A percentile compares a stretch with the other conserved stretches of the same genome.
These are phyloP conservation scores for Elongisporangium undulatum DNA, from an alignment of 352 stramenopile genomes.

Conservation along the genomic window DNA sequence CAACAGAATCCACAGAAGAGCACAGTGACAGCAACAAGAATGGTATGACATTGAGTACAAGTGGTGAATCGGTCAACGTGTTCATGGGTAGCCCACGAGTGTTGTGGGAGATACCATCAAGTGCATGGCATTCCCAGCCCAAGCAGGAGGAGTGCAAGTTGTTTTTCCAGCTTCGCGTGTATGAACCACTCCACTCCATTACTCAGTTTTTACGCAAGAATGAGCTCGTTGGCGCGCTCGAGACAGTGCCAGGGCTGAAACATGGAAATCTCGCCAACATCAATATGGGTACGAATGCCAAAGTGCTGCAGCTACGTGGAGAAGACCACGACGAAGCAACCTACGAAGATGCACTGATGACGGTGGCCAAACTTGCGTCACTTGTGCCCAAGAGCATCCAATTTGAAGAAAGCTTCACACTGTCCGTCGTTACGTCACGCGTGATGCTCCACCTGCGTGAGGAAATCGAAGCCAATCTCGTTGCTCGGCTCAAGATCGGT, in stretches of 20 bases:
- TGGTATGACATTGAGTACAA: constrained; percentile 3
- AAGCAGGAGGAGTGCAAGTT: constrained; percentile 60
- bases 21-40: constrained; percentile 8
- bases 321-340: constrained; percentile 31
- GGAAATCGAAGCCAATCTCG: constrained; percentile 61
- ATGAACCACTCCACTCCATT: constrained; percentile 55
- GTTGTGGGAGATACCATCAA: constrained; percentile 56
- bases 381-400: constrained; percentile 55
- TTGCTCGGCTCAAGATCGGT: constrained; percentile 60
- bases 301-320: constrained; percentile 27
- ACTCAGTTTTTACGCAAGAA: constrained; percentile 77
- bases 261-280: constrained; percentile 68
- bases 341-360: constrained; percentile 49
- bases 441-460: constrained; percentile 69
- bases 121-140: constrained; percentile 47
- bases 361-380: constrained; percentile 53
- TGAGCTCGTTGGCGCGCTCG: constrained; percentile 79
- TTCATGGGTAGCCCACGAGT: constrained; percentile 69
- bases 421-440: constrained; percentile 38
- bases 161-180: constrained; percentile 56
- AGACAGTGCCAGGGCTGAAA: constrained; percentile 71
- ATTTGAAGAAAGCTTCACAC: constrained; percentile 55
- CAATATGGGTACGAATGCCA: constrained; percentile 58
- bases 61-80: constrained; percentile 53
- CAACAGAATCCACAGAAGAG: not conserved